A percentile compares a stretch with the other conserved stretches of the same genome.
Evolutionary conservation across 192 early-diverging fungal genomes (phyloP).

Genomic region (Backusella morwellensis): DNA sequence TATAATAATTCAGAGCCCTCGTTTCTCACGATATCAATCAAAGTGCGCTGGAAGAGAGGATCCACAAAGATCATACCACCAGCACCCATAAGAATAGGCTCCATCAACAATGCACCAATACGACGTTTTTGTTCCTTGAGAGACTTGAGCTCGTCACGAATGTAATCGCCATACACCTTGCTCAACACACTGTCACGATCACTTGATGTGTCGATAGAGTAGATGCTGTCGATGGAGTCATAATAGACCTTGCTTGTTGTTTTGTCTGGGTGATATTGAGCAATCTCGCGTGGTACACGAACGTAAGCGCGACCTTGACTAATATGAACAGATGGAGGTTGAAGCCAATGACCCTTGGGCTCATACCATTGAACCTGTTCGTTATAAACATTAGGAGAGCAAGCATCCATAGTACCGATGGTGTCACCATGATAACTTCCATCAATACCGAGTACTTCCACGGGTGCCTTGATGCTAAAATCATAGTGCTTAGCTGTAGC

Average conservation of each 20-base stretch:
- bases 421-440: slow-evolving; percentile 90
- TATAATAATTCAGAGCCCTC: slow-evolving; percentile 26
- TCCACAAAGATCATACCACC: slow-evolving; percentile 85
- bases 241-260: slow-evolving; percentile 7
- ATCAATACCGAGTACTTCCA: slow-evolving; percentile 65
- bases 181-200: slow-evolving; percentile 24
- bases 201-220: slow-evolving; percentile 11
- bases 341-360: slow-evolving; percentile 67
- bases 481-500: slow-evolving; percentile 44
- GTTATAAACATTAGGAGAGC: slow-evolving; percentile 71
- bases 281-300: slow-evolving; percentile 38
- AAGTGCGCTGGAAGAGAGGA: slow-evolving; percentile 68
- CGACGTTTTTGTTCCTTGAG: slow-evolving; percentile 38
- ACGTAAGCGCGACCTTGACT: slow-evolving; percentile 46
- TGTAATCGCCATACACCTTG: slow-evolving; percentile 42
- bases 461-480: slow-evolving; percentile 27
- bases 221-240: slow-evolving; percentile 14
- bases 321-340: slow-evolving; percentile 57
- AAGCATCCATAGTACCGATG: slow-evolving; percentile 82
- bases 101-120: slow-evolving; percentile 66
- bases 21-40: slow-evolving; percentile 57
- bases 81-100: slow-evolving; percentile 79
- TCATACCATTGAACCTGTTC: slow-evolving; percentile 67
- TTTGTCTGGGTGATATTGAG: background rate
- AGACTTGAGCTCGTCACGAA: slow-evolving; percentile 35